Evolutionary conservation across 2,329 filamentous ascomycete genomes (phyloP).

Genomic region (Alternaria sp.): DNA sequence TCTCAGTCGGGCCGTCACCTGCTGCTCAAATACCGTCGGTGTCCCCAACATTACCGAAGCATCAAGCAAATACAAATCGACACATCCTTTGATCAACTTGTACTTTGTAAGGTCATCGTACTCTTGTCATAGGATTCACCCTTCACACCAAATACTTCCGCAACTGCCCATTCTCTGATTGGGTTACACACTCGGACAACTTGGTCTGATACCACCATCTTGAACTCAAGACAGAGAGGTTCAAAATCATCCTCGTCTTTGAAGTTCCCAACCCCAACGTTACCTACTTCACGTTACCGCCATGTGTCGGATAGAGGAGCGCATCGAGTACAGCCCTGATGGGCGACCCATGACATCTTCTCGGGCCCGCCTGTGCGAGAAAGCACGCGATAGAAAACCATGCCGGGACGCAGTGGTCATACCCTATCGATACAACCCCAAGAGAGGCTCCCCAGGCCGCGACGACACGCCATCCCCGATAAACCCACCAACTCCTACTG

Average conservation of each 20-base stretch:
- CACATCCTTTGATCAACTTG: background rate
- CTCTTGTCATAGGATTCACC: background rate
- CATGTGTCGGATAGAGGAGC: slow-evolving; percentile 48
- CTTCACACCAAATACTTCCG: slow-evolving; percentile 12
- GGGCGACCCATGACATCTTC: slow-evolving; percentile 38
- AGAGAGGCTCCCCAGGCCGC: slow-evolving; percentile 24
- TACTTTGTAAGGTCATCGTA: background rate
- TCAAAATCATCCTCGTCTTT: background rate
- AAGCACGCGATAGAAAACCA: slow-evolving; percentile 27
- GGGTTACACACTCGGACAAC: slow-evolving; percentile 32
- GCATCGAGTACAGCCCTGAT: slow-evolving; percentile 37
- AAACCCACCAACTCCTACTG: slow-evolving; percentile 44
- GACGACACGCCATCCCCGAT: slow-evolving; percentile 42
- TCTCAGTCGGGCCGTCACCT: slow-evolving; percentile 41
- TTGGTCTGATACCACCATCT: slow-evolving; percentile 15
- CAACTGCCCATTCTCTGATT: slow-evolving; percentile 31
- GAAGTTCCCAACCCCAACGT: background rate
- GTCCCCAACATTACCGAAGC: slow-evolving; percentile 9
- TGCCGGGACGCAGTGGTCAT: slow-evolving; percentile 39
- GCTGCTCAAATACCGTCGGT: slow-evolving; percentile 23
- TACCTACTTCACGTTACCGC: slow-evolving; percentile 7
- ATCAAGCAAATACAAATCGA: background rate
- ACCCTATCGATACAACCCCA: slow-evolving; percentile 35
- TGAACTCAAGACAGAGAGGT: slow-evolving; percentile 23
- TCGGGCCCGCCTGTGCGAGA: slow-evolving; percentile 37